These are phyloP conservation scores for Botrytis tulipae DNA, from an alignment of 2,329 filamentous ascomycete genomes.

Conservation along the genomic window DNA sequence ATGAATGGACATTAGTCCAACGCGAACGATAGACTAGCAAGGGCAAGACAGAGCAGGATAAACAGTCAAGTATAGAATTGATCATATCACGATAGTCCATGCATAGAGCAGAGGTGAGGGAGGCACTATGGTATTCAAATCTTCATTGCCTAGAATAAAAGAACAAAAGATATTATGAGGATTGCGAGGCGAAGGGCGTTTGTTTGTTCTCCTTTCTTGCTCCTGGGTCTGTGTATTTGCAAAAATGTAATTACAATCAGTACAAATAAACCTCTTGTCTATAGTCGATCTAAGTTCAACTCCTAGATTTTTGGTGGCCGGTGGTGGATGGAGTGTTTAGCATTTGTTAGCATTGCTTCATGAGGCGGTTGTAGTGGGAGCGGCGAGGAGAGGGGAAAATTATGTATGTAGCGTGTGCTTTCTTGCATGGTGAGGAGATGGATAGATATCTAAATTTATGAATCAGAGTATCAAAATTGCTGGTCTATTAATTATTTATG, in stretches of 20 bases:
- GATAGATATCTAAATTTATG: not conserved
- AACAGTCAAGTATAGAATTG: not conserved
- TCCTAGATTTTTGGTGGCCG: not conserved
- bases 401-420: not conserved
- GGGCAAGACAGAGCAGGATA: not conserved
- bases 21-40: slow-evolving; percentile 42
- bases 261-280: not conserved
- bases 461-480: not conserved
- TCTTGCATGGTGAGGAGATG: not conserved
- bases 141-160: not conserved
- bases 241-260: not conserved
- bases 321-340: not conserved
- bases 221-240: not conserved
- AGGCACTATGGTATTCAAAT: not conserved
- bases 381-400: not conserved
- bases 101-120: not conserved
- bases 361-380: not conserved
- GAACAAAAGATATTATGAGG: not conserved
- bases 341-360: not conserved
- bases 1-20: slow-evolving; percentile 48
- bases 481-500: not conserved
- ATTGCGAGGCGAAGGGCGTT: slow-evolving; percentile 6
- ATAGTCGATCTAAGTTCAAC: not conserved
- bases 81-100: slow-evolving; percentile 4
- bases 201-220: not conserved